A percentile compares a stretch with the other conserved stretches of the same genome.
These are phyloP conservation scores for Ustilago curta DNA, from an alignment of 1,284 basidiomycete species.

Conservation along the genomic window DNA sequence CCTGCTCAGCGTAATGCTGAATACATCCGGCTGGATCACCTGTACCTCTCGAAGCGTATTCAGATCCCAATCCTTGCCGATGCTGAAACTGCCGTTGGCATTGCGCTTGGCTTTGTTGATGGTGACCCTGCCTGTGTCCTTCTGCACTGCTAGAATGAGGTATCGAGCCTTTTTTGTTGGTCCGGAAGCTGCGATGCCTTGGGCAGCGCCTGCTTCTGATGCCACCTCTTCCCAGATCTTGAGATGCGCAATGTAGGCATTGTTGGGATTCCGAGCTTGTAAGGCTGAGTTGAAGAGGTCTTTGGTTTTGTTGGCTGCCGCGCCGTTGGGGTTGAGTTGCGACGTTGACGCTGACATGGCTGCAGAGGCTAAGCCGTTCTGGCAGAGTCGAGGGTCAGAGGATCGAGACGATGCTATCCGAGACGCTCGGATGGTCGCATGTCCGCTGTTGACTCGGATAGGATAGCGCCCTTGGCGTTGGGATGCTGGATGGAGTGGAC, in stretches of 20 bases:
- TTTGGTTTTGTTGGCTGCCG: constrained; percentile 46
- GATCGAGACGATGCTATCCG: constrained; percentile 5
- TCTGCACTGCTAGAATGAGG: constrained; percentile 61
- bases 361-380: not conserved
- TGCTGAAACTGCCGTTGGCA: constrained; percentile 92
- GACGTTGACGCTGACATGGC: constrained; percentile 33
- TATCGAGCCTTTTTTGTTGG: constrained; percentile 63
- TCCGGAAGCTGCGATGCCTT: not conserved
- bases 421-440: not conserved
- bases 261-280: constrained; percentile 53
- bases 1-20: constrained; percentile 60
- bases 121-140: constrained; percentile 58
- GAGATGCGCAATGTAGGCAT: constrained; percentile 66
- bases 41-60: constrained; percentile 83
- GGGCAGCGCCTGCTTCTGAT: constrained; percentile 25
- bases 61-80: constrained; percentile 96
- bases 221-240: constrained; percentile 65
- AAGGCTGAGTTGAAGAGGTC: constrained; percentile 65
- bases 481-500: not conserved
- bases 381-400: not conserved
- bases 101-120: constrained; percentile 93
- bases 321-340: constrained; percentile 21
- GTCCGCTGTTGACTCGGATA: not conserved
- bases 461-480: not conserved
- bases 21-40: constrained; percentile 72